Evolutionary conservation across 1,284 basidiomycete species (phyloP).

Genomic region (Marasmius tenuissimus): DNA sequence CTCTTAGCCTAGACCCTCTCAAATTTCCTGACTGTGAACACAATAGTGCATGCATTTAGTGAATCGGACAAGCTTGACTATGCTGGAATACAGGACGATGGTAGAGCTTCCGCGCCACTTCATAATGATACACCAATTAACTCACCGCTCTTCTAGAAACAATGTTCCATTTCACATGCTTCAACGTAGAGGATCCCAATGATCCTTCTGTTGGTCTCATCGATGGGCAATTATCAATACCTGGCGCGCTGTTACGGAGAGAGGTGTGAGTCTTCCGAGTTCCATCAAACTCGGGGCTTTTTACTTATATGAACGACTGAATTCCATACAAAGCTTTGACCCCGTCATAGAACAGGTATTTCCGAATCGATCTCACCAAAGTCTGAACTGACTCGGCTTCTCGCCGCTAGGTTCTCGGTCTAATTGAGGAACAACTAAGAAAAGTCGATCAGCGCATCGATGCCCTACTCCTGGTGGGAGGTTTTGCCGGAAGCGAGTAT

Average conservation of each 20-base stretch:
- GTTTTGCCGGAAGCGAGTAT: conserved; percentile 82
- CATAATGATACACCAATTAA: too few relatives aligned
- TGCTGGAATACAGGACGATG: conserved; percentile 68
- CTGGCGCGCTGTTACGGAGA: conserved; percentile 69
- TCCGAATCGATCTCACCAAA: conserved; percentile 7
- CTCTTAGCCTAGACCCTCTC: not conserved
- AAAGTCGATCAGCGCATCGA: conserved; percentile 67
- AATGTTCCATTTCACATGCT: conserved; percentile 82
- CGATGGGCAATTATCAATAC: conserved; percentile 79
- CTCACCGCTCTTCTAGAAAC: conserved; percentile 47
- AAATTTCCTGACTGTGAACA: conserved; percentile 1
- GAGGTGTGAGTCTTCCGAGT: conserved; percentile 47
- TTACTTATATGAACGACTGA: not conserved
- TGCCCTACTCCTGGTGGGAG: conserved; percentile 81
- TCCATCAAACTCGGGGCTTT: not conserved
- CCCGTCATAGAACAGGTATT: conserved; percentile 73
- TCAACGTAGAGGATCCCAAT: conserved; percentile 75
- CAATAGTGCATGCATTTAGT: conserved; percentile 72
- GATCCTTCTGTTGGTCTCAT: conserved; percentile 72
- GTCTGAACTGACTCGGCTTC: conserved; percentile 13
- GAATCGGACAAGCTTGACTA: conserved; percentile 84
- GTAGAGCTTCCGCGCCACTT: conserved; percentile 21
- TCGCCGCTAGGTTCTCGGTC: conserved; percentile 57
- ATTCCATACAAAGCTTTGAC: conserved; percentile 44
- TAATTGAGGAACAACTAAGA: conserved; percentile 73